Base-by-base conservation (phyloP, 257 asterid species). In the Solanum medicagineum region DNA sequence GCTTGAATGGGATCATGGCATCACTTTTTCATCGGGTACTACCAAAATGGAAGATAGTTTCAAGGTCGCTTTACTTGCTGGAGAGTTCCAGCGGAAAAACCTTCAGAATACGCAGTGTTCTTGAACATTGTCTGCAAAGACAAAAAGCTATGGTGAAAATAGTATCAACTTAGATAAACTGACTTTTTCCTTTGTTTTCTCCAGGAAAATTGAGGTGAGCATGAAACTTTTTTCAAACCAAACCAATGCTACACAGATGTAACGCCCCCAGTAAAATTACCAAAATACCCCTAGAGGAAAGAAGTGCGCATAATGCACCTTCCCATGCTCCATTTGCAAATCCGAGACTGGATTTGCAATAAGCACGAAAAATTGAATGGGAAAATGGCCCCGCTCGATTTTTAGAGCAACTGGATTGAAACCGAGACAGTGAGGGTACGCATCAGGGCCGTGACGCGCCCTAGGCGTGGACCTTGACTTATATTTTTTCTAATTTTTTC, bases 21-120 rank as follows among this genome's bases (percentile, higher is more conserved):
- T 75, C 44, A 3, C 8, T 5, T 77, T 77, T 51, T 51, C 24
- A 77, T 77, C n/a, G 24, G 24, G 53, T 53, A 26, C 26, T 29
- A 51, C 6, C 6, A 79, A 79, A 53, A 79, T 79, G 47, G 9
- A 79, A 29, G 49, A 57, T 26, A 17, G 16, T 77, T 73, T 87
- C 86, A 92, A 86, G 70, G 77, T 85, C 92, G 89, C 86, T 88
- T 92, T 6, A 90, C 90, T 85, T 92, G 95, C 29, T 56, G 85
- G 49, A 71, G 87, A 79, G 73, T 90, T n/a, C 94, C 95, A 55
- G 93, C 94, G 26, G 54, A 57, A 87, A 92, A 93, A 63, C 97
- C 97, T 90, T 93, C 97, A 56, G 97, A 87, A 86, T 92, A 93
- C 11, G 97, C 94, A 42, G 89, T 82, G 89, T 92, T 92, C 95